A percentile compares a stretch with the other conserved stretches of the same genome.
These are phyloP conservation scores for Vitis rotundifolia DNA, from an alignment of 164 flowering plant genomes.

Conservation along the genomic window DNA sequence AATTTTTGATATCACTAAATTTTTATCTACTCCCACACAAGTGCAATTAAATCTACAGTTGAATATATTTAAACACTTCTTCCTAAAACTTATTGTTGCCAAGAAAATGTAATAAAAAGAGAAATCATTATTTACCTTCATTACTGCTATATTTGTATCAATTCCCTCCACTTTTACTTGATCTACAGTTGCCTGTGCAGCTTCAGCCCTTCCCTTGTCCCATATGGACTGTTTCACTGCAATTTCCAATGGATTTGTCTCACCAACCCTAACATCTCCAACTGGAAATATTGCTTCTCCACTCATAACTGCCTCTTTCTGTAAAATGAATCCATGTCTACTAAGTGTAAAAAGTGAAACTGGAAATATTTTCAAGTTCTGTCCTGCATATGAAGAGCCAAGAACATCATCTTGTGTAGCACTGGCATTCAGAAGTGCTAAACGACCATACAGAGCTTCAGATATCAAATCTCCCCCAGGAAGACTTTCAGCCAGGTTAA, in stretches of 20 bases:
- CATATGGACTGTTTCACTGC: conserved; percentile 58
- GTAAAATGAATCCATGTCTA: conserved; percentile 48
- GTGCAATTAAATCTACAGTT: not conserved
- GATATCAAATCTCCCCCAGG: conserved; percentile 78
- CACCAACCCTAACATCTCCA: conserved; percentile 68
- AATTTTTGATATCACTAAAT: not conserved
- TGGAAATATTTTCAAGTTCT: conserved; percentile 32
- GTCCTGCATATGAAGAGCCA: conserved; percentile 28
- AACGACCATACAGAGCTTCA: conserved; percentile 56
- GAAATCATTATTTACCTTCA: conserved; percentile 56
- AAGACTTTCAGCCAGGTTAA: conserved; percentile 80
- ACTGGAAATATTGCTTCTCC: conserved; percentile 27
- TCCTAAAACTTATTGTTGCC: not conserved
- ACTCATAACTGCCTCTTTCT: conserved; percentile 28
- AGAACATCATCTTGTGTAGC: conserved; percentile 22
- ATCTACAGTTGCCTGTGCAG: conserved; percentile 85
- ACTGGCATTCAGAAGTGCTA: conserved; percentile 32
- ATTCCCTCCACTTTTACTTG: conserved; percentile 92
- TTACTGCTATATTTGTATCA: conserved; percentile 80
- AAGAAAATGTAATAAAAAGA: not conserved
- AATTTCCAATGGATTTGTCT: conserved; percentile 62
- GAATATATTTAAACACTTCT: not conserved
- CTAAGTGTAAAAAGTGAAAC: conserved; percentile 51
- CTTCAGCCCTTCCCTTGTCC: conserved; percentile 67
- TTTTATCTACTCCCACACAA: not conserved